Evolutionary conservation across 2,329 filamentous ascomycete species (phyloP), one percentile per base, ranked within the genome.

Genomic region (Penicillium sp.): DNA sequence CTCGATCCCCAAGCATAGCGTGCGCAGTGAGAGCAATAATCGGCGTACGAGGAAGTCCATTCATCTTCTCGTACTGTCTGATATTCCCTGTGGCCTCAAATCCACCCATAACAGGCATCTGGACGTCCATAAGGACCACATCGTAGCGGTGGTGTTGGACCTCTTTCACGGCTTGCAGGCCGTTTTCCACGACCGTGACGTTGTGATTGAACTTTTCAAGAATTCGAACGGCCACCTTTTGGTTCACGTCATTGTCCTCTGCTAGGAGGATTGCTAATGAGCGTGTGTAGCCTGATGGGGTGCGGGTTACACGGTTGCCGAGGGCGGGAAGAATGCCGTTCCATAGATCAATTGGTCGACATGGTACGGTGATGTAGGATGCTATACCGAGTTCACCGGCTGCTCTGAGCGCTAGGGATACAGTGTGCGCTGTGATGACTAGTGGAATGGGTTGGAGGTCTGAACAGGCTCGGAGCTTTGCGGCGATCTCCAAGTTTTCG

Each of bases 71-170:
- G 75, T 92, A 96, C 72, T 96, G 90, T 68, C 93, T 85, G 66
- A 97, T 97, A 78, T 93, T 94, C 60, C 86, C 89, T 4, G 93
- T 97, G 12, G 93, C 91, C 75, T 97, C 93, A 70, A 97, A 96
- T 23, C 93, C 93, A 70, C 93, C 93, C 91, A 96, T 96, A 68
- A 96, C 89, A 15, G 93, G 93, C 93, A 97, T 97, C 73, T 96
- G 92, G 7, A 97, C 91, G 71, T 97, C 93, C 93, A 97, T 97
- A 39, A 97, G 83, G 58, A 97, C 92, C 58, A 96, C 90, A 72
- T 97, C 93, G 72, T 93, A 97, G 73, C 89, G 88, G 77, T 89
- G 91, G 70, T 86, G 85, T 80, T 93, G 90, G 15, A 96, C 86
- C 9, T 93, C 92, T 51, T 67, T 61, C 3, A 69, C 55, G 8